These are phyloP conservation scores for Eucalyptus regnans DNA, from an alignment of 345 rosid species.

Conservation along the genomic window DNA sequence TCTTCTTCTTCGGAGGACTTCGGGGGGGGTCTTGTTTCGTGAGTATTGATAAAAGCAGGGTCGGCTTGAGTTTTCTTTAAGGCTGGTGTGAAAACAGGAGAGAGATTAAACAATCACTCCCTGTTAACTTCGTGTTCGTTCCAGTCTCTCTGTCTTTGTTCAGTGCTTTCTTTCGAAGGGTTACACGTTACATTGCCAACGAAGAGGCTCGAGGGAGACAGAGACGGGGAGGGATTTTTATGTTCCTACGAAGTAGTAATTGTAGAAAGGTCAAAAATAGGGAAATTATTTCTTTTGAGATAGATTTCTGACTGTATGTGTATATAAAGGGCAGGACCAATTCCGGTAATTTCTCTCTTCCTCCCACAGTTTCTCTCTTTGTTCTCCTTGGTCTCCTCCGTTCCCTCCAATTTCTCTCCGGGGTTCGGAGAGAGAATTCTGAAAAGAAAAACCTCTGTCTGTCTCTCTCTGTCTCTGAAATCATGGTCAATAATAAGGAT, in stretches of 20 bases:
- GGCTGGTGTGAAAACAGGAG: background rate
- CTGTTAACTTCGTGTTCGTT: background rate
- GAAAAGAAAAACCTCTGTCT: background rate
- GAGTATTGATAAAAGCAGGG: constrained; percentile 20
- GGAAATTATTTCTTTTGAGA: constrained; percentile 4
- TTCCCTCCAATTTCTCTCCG: background rate
- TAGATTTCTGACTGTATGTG: background rate
- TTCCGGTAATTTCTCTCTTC: constrained; percentile 17
- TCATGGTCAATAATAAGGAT: constrained; percentile 55
- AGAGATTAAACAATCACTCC: background rate
- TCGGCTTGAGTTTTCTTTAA: constrained; percentile 30
- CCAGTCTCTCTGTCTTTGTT: background rate
- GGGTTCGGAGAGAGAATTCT: constrained; percentile 11
- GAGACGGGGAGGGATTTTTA: background rate
- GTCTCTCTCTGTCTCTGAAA: constrained; percentile 5
- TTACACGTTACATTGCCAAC: background rate
- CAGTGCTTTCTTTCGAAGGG: background rate
- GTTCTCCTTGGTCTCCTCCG: background rate
- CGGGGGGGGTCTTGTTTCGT: constrained; percentile 10
- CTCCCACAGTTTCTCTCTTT: constrained; percentile 1
- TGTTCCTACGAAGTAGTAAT: constrained; percentile 49
- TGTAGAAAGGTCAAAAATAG: constrained; percentile 49
- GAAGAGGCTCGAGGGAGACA: background rate
- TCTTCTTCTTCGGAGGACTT: background rate
- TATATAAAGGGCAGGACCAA: background rate